phyloP scores from a whole-genome alignment of 2,329 filamentous ascomycete genomes.

The Dactylellina sp. region DNA sequence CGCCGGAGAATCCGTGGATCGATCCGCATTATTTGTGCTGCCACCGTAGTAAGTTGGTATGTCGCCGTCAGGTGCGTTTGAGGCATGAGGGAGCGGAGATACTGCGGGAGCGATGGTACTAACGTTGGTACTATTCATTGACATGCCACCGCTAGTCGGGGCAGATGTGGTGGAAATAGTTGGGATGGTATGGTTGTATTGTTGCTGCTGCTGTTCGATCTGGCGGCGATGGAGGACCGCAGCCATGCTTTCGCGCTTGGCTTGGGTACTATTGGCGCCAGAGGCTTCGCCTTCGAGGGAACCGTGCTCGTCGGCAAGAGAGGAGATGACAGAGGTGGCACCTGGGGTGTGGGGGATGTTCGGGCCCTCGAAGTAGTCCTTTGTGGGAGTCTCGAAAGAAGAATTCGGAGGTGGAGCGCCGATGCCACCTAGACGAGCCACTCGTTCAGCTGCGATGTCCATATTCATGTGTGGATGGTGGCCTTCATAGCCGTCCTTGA shows the following conservation, averaged over 20 bases:
- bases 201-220: slow-evolving; percentile 30
- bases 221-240: slow-evolving; percentile 43
- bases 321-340: slow-evolving; percentile 48
- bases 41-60: slow-evolving; percentile 42
- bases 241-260: slow-evolving; percentile 55
- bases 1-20: slow-evolving; percentile 53
- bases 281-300: slow-evolving; percentile 44
- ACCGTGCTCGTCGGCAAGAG: slow-evolving; percentile 53
- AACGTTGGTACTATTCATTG: slow-evolving; percentile 33
- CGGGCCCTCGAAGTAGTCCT: slow-evolving; percentile 42
- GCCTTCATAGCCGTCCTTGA: slow-evolving; percentile 61
- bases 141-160: not conserved
- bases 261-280: slow-evolving; percentile 54
- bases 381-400: slow-evolving; percentile 36
- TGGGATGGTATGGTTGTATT: slow-evolving; percentile 17
- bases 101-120: slow-evolving; percentile 55
- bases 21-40: slow-evolving; percentile 9
- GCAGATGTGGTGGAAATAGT: slow-evolving; percentile 23
- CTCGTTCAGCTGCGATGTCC: slow-evolving; percentile 58
- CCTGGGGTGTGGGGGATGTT: slow-evolving; percentile 48
- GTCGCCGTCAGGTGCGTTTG: slow-evolving; percentile 44
- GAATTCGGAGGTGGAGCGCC: slow-evolving; percentile 23
- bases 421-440: slow-evolving; percentile 58
- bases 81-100: slow-evolving; percentile 43
- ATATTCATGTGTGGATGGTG: slow-evolving; percentile 54